Conservation (phyloP, 1,139 yeast genomes). For the Candida sanyaensis region DNA sequence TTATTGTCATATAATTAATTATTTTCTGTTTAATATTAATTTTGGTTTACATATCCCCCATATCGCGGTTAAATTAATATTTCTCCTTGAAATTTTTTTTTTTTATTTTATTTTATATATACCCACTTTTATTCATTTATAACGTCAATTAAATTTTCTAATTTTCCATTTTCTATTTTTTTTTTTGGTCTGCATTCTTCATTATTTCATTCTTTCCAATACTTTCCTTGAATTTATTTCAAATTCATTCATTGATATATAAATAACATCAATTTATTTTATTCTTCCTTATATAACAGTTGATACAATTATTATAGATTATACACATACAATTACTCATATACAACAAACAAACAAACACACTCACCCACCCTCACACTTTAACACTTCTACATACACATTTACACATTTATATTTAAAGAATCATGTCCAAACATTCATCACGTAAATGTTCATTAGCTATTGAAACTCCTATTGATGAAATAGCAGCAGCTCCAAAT, state of each 20-base stretch:
- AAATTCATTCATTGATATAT: too few relatives aligned
- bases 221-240: background rate
- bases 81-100: background rate
- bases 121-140: background rate
- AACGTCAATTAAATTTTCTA: background rate
- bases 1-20: too few relatives aligned
- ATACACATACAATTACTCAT: background rate
- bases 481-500: slow-evolving; percentile 13
- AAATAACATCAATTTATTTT: background rate
- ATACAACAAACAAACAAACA: background rate
- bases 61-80: too few relatives aligned
- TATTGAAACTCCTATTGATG: slow-evolving; percentile 19
- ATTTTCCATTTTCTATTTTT: background rate
- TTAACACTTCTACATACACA: background rate
- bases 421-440: slow-evolving; percentile 3
- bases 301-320: too few relatives aligned
- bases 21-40: too few relatives aligned
- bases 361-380: too few relatives aligned
- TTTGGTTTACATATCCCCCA: too few relatives aligned
- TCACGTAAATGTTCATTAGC: slow-evolving; percentile 23
- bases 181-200: background rate
- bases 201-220: background rate
- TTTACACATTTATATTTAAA: background rate
- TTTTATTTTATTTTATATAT: too few relatives aligned
- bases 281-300: background rate